Percentiles rank a stretch among this genome's conserved stretches.
phyloP scores from a whole-genome alignment of 352 stramenopile genomes.

The Pythium rishiriense region DNA sequence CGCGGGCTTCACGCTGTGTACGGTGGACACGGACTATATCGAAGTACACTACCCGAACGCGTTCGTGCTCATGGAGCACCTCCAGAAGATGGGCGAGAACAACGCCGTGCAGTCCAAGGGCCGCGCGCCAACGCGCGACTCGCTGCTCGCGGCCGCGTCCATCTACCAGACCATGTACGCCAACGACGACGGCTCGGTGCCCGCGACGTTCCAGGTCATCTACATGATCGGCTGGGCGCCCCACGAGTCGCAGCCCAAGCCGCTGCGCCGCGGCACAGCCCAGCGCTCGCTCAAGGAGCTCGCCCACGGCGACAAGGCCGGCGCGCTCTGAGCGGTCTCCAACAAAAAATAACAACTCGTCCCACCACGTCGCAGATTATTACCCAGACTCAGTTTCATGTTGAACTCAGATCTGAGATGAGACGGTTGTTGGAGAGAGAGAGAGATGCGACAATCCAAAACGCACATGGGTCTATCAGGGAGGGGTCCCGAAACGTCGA shows the following conservation, averaged over 20 bases:
- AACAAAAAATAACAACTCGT: not conserved
- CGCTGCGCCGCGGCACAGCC: conserved; percentile 78
- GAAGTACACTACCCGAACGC: conserved; percentile 94
- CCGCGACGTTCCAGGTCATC: conserved; percentile 96
- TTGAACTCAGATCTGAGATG: conserved; percentile 11
- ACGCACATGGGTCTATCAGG: no score
- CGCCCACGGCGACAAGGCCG: conserved; percentile 23
- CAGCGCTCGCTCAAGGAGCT: conserved; percentile 81
- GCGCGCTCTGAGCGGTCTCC: not conserved
- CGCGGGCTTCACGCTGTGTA: conserved; percentile 94
- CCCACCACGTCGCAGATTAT: not conserved
- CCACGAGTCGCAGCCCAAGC: conserved; percentile 94
- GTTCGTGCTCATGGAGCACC: conserved; percentile 95
- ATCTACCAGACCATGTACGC: conserved; percentile 95
- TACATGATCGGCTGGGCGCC: conserved; percentile 99
- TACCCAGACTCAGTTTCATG: not conserved
- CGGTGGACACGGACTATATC: conserved; percentile 97
- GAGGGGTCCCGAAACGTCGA: not conserved
- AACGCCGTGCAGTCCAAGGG: conserved; percentile 82
- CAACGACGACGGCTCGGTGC: conserved; percentile 84
- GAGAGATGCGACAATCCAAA: no score
- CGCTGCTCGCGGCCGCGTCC: conserved; percentile 91
- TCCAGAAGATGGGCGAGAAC: conserved; percentile 96
- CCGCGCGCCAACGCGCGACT: conserved; percentile 83
- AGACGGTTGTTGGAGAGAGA: no score